phyloP scores from a whole-genome alignment of 495 filamentous ascomycete genomes.

The Neurospora sublineolata region DNA sequence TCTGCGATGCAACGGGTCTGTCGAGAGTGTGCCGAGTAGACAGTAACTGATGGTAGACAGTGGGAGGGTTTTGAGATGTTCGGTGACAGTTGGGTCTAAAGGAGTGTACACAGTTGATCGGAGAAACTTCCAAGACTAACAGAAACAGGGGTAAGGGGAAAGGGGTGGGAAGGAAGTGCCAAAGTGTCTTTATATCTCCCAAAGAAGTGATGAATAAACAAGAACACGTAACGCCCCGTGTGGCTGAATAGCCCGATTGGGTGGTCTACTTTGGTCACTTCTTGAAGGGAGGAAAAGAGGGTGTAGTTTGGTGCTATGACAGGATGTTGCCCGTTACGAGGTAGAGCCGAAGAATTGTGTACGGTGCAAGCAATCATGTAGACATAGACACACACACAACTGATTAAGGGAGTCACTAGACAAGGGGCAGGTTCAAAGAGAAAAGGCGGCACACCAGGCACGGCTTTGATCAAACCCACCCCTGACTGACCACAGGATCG shows the following conservation, averaged over 20 bases:
- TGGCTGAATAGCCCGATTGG: not conserved
- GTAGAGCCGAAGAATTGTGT: not conserved
- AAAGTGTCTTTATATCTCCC: not conserved
- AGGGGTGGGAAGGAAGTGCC: not conserved
- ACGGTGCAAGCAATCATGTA: not conserved
- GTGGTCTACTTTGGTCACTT: not conserved
- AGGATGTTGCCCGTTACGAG: not conserved
- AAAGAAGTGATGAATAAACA: not conserved
- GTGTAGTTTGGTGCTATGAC: not conserved
- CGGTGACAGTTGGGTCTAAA: not conserved
- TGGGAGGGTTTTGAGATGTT: not conserved
- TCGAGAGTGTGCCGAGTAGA: not conserved
- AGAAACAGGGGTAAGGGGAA: not conserved
- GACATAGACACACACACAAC: not conserved
- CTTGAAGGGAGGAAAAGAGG: not conserved
- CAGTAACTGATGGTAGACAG: not conserved
- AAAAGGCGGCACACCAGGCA: not conserved
- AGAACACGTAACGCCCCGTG: not conserved
- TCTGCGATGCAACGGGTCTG: not conserved
- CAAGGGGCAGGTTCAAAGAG: not conserved
- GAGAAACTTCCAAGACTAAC: not conserved
- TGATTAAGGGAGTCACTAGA: not conserved
- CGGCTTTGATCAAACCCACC: not conserved
- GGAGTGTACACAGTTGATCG: not conserved
- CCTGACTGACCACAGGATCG: not conserved